A percentile compares a stretch with the other conserved stretches of the same genome.
These are phyloP conservation scores for Fusarium praegraminearum DNA, from an alignment of 2,329 filamentous ascomycete species.

Conservation along the genomic window DNA sequence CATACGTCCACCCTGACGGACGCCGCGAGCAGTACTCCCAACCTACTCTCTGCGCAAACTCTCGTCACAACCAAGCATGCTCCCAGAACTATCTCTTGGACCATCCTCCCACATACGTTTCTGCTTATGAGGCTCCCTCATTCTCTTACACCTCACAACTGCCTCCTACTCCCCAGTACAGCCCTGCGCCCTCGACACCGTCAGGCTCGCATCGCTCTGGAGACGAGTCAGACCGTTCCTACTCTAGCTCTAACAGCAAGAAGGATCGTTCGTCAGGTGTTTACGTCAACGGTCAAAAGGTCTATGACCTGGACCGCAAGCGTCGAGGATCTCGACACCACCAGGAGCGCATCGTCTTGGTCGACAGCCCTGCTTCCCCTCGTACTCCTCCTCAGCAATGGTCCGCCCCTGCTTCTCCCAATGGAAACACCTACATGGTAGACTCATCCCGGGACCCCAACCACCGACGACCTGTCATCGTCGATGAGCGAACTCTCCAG, in stretches of 20 bases:
- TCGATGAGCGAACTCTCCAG: conserved; percentile 53
- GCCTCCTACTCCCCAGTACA: conserved; percentile 58
- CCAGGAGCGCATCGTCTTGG: conserved; percentile 59
- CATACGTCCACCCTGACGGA: conserved; percentile 62
- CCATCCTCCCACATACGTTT: conserved; percentile 55
- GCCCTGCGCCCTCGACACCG: conserved; percentile 48
- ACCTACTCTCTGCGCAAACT: conserved; percentile 54
- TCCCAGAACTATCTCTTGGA: conserved; percentile 55
- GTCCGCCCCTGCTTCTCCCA: conserved; percentile 55
- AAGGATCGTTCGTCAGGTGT: conserved; percentile 52
- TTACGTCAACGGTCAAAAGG: conserved; percentile 55
- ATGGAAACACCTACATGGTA: conserved; percentile 45
- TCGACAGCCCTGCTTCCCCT: conserved; percentile 60
- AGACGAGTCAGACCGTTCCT: conserved; percentile 54
- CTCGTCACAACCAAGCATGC: conserved; percentile 58
- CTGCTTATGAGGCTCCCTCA: conserved; percentile 50
- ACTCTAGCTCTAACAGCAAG: conserved; percentile 49
- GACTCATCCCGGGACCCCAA: conserved; percentile 43
- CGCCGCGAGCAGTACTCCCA: conserved; percentile 52
- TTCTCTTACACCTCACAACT: conserved; percentile 52
- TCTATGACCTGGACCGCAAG: conserved; percentile 52
- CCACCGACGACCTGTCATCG: conserved; percentile 53
- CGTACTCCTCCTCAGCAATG: conserved; percentile 61
- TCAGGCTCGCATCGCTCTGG: conserved; percentile 52
- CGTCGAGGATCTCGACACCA: conserved; percentile 45